Base-by-base conservation (phyloP, 768 basidiomycete genomes). In the Lactarius hatsudake region DNA sequence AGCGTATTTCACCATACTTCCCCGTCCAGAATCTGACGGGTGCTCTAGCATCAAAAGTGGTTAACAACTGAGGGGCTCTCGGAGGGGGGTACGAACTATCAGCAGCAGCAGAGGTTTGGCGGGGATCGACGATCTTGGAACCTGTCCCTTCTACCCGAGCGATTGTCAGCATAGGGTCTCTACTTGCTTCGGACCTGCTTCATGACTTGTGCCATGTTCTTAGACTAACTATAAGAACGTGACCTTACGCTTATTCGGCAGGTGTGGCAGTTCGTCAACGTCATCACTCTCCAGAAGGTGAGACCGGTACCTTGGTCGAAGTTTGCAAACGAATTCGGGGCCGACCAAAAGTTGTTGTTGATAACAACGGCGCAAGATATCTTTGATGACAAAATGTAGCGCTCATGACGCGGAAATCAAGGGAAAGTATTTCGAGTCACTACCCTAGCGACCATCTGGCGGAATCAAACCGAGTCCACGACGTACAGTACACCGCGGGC, bases 1-100 rank as follows among this genome's bases (percentile, higher is more conserved):
- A 93, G 30, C 78, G 82, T 2, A 98, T 95, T 77, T 98, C 95
- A 8, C 80, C 74, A 75, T 98, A 98, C 58, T 86, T 85, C 69
- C 96, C 94, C 97, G 74, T 98, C 96, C 0, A 96, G 96, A 59
- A 98, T 96, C 73, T 93, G 87, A 43, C 95, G 86, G n/a, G 97
- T 96, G 30, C 97, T 86, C 3, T 88, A 98, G 83, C 76, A 98
- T 98, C n/a, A 7, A 13, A 1, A 28, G 18, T 20, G 18, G 43
- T 30, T 23, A 42, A n/a, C 12, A 12, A 32, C n/a, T 10, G 18
- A 9, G 18, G 8, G 20, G 43, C 43, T 45, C 43, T 40, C 20
- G 28, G 48, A 48, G 28, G 18, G 34, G 43, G 18, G 18, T 34
- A 80, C 86, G 67, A 61, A 95, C 94, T 57, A 94, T 98, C 61